Conservation (phyloP, 768 basidiomycete species). For the Tricholoma sp. region DNA sequence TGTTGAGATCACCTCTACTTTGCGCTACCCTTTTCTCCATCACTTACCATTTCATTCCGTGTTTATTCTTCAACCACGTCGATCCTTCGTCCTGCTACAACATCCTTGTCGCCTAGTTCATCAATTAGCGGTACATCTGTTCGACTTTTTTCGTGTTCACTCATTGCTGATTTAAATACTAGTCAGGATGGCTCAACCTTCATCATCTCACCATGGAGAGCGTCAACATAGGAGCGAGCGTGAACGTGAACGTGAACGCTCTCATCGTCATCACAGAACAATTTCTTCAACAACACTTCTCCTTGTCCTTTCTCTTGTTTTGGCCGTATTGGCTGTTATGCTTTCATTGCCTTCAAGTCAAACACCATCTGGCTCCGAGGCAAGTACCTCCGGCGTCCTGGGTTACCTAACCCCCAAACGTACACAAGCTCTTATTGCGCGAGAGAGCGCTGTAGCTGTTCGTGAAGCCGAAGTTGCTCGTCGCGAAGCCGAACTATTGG, state of each 20-base stretch:
- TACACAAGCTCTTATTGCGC: constrained; percentile 71
- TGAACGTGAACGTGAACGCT: constrained; percentile 48
- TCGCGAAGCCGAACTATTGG: constrained; percentile 81
- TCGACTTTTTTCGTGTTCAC: constrained; percentile 5
- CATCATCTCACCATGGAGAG: constrained; percentile 74
- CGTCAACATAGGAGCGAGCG: constrained; percentile 45
- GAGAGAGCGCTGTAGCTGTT: constrained; percentile 73
- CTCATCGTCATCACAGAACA: constrained; percentile 76
- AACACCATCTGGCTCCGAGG: constrained; percentile 29
- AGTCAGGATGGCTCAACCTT: constrained; percentile 87
- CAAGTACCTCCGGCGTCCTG: constrained; percentile 52
- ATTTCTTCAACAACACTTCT: constrained; percentile 88
- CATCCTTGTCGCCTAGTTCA: constrained; percentile 74
- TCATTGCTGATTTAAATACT: constrained; percentile 20
- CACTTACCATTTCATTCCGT: constrained; percentile 10
- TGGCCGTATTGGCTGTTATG: constrained; percentile 89
- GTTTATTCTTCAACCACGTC: constrained; percentile 52
- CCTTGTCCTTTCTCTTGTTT: constrained; percentile 78
- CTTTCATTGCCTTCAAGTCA: constrained; percentile 65
- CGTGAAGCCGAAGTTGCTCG: constrained; percentile 88
- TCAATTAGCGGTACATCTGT: constrained; percentile 42
- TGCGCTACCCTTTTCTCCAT: constrained; percentile 21
- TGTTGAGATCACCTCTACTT: background rate
- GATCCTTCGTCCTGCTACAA: constrained; percentile 52
- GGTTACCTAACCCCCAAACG: constrained; percentile 80